Conservation (phyloP, 345 rosid species). For the Geranium rotundifolium region DNA sequence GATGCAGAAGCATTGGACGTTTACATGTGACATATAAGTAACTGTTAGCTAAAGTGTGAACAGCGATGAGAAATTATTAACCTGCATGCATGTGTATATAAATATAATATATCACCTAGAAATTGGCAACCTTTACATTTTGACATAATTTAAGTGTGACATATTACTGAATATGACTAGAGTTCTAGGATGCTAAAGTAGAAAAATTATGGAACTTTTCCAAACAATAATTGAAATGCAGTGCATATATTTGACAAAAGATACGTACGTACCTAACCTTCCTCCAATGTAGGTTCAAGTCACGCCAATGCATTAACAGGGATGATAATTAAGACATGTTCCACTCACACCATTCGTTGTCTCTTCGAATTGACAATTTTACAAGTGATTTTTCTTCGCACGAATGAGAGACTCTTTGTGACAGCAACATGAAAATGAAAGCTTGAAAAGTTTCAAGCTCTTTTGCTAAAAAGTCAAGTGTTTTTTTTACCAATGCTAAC, state of each 20-base stretch:
- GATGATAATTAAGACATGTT: not conserved
- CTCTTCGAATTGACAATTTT: not conserved
- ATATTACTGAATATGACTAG: slow-evolving; percentile 4
- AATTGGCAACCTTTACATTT: not conserved
- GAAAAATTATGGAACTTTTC: not conserved
- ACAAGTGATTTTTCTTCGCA: not conserved
- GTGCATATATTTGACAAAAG: slow-evolving; percentile 7
- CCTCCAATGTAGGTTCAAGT: not conserved
- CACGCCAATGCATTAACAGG: not conserved
- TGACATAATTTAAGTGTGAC: slow-evolving; percentile 1
- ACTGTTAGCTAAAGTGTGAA: not conserved
- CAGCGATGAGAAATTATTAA: not conserved
- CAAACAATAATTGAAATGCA: not conserved
- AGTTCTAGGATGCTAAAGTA: not conserved
- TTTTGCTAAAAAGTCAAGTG: not conserved
- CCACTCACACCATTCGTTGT: not conserved
- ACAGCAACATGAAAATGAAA: not conserved
- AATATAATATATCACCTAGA: not conserved
- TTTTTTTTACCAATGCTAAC: not conserved
- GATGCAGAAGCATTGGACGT: not conserved
- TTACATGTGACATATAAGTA: not conserved
- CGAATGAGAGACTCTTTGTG: not conserved
- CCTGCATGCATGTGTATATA: slow-evolving; percentile 3
- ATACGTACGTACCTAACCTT: slow-evolving; percentile 3
- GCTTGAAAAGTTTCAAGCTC: not conserved